Evolutionary conservation across 2,329 filamentous ascomycete species (phyloP), one percentile per base, ranked within the genome.

Genomic region (Aspergillus puulaauensis): DNA sequence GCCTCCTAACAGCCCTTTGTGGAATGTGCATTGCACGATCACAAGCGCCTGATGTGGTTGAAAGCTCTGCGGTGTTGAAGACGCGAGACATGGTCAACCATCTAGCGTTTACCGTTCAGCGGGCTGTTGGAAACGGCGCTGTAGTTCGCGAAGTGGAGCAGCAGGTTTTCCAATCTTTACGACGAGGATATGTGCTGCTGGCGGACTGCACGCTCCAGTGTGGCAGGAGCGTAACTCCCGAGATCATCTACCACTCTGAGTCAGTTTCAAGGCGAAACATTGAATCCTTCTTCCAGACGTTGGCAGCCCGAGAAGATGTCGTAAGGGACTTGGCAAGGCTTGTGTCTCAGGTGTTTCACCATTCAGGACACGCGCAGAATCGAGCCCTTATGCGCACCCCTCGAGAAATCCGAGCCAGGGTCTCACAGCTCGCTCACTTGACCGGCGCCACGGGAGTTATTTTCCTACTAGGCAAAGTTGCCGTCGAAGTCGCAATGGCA

Each of bases 401-500:
- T 14, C 59, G 54, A 12, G 66, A 70, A 24, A 61, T 71, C 24
- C 69, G 68, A 14, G 52, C 46, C 19, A 69, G 69, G 51, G 55
- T 72, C 40, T 70, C 66, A 8, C 62, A 59, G 39, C 64, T 70
- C 8, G 61, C 63, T 46, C 57, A 58, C n/a, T 47, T 69, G 45
- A 59, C 56, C 39, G 64, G 59, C 12, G 53, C 56, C 4, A 54
- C 63, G 8, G 66, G 64, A 9, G 56, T 74, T 23, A 67, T 67
- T 15, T 53, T 62, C 7, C 62, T 76, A 5, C 64, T 77, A 12
- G 65, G 70, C 5, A 73, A 71, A 49, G 64, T 76, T 5, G 70
- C 72, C 2, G 69, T 75, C 12, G 75, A 77, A 52, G 67, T 72
- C 12, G 75, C 75, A 4, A 75, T 78, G 70, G 65, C 69, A 5